These are phyloP conservation scores for Chlorella vulgaris DNA, from an alignment of 139 green algal species.

Conservation along the genomic window DNA sequence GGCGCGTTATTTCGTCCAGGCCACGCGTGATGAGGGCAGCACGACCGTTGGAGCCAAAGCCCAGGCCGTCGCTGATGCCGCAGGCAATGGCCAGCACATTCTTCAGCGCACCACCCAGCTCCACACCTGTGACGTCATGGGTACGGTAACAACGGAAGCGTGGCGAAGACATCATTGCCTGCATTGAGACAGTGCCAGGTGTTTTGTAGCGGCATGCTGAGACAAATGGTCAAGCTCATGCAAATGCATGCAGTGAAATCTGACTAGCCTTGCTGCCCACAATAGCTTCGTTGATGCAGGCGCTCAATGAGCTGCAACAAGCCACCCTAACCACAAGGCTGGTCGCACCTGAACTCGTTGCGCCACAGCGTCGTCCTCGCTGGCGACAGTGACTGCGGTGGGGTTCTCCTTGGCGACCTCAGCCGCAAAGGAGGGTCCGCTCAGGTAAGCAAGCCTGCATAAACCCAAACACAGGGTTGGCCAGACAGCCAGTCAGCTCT, in stretches of 20 bases:
- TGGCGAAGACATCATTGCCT: slow-evolving; percentile 46
- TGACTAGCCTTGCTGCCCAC: too few species aligned
- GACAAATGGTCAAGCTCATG: too few species aligned
- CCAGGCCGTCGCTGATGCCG: slow-evolving; percentile 68
- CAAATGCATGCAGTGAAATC: too few species aligned
- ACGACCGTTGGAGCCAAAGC: slow-evolving; percentile 64
- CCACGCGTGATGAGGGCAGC: slow-evolving; percentile 64
- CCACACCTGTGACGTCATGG: slow-evolving; percentile 59
- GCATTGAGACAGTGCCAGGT: not conserved
- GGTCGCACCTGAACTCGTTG: slow-evolving; percentile 37
- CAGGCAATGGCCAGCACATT: slow-evolving; percentile 75
- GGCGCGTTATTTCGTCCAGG: slow-evolving; percentile 76
- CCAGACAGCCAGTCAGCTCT: not conserved
- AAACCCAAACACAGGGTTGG: not conserved
- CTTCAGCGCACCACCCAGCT: slow-evolving; percentile 71
- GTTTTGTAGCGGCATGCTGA: too few species aligned
- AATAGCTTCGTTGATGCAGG: too few species aligned
- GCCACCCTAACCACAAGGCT: too few species aligned
- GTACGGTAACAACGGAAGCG: slow-evolving; percentile 71
- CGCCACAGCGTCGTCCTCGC: slow-evolving; percentile 44
- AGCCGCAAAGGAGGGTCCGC: slow-evolving; percentile 66
- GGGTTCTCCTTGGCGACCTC: slow-evolving; percentile 57
- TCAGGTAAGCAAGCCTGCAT: slow-evolving; percentile 56
- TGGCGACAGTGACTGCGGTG: slow-evolving; percentile 66
- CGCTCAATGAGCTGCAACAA: too few species aligned